Base-by-base conservation (phyloP, 768 basidiomycete genomes). In the Tricholoma terreum region DNA sequence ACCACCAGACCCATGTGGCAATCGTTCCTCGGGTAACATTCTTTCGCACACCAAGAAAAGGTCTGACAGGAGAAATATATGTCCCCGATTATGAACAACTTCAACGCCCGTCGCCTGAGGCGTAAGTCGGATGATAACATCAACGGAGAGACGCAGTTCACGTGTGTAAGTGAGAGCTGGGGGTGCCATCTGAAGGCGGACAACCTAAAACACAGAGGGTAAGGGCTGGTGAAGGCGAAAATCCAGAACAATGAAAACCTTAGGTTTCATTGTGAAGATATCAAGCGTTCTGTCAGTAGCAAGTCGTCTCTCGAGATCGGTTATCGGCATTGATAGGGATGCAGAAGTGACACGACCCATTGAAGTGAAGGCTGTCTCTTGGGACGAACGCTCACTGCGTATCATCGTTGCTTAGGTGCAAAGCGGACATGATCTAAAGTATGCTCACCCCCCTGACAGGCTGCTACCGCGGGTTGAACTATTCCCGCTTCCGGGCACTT, bases 191-290 rank as follows among this genome's bases (percentile, higher is more conserved):
- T 98, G 96, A 49, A 98, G 78, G 60, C 88, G 89, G 57, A 96
- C 92, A 73, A 84, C 82, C 95, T 97, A 54, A 40, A 35, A 45
- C 27, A 49, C 3, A 49, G 24, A 49, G 56, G 55, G 30, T 10
- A 62, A 35, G 24, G 36, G n/a, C 30, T 50, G 50, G 30, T 42
- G 51, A 52, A 31, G 24, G 31, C 6, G 40, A 60, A 34, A 15
- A n/a, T 54, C 50, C 17, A 43, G 57, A 43, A 31, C 19, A 27
- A n/a, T 55, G 35, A 12, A 4, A 60, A 93, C 96, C 84, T 93
- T 94, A 1, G 89, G 89, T 60, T 84, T 82, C 94, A 99, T 96
- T 1, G 92, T 92, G 70, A 99, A 99, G 45, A 99, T 86, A 70
- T 99, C 97, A 27, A 98, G 74, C 7, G 92, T 92, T 17, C 82